Evolutionary conservation across 2,329 filamentous ascomycete genomes (phyloP).

Genomic region (Herpotrichia juniperi): DNA sequence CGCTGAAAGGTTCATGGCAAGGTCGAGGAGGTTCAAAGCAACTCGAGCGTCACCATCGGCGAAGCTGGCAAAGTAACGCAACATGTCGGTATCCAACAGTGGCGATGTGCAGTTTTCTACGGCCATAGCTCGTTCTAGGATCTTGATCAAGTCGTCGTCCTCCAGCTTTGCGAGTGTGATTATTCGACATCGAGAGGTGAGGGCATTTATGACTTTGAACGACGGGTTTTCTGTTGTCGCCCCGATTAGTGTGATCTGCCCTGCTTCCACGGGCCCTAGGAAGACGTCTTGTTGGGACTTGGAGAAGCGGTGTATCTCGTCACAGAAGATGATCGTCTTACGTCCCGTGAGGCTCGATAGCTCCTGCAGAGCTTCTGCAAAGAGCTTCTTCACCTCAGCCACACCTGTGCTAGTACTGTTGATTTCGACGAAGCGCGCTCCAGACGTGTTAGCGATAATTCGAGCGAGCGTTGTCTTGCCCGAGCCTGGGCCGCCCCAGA

Average conservation of each 20-base stretch:
- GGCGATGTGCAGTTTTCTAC: constrained; percentile 61
- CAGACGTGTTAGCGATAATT: constrained; percentile 82
- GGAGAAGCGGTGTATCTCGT: constrained; percentile 92
- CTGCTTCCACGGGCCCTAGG: constrained; percentile 87
- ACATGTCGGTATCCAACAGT: constrained; percentile 76
- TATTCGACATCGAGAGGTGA: constrained; percentile 87
- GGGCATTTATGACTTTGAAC: constrained; percentile 87
- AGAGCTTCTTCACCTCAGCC: constrained; percentile 89
- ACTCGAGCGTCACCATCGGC: constrained; percentile 92
- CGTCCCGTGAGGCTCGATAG: constrained; percentile 76
- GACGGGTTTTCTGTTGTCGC: constrained; percentile 97
- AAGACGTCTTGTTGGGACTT: constrained; percentile 97
- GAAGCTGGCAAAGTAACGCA: constrained; percentile 83
- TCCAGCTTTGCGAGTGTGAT: constrained; percentile 83
- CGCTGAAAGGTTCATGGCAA: constrained; percentile 78
- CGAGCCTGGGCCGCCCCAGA: constrained; percentile 84
- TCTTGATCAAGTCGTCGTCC: constrained; percentile 72
- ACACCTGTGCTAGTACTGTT: constrained; percentile 91
- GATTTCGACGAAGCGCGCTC: constrained; percentile 90
- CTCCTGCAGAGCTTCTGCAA: constrained; percentile 82
- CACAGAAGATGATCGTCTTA: constrained; percentile 95
- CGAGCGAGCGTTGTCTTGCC: constrained; percentile 92
- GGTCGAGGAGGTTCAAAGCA: constrained; percentile 87
- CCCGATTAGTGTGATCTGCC: constrained; percentile 88
- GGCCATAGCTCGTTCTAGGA: constrained; percentile 76